Percentiles rank a stretch among this genome's conserved stretches.
Conservation (phyloP, 805 yeast species). For the Candida ficus region DNA sequence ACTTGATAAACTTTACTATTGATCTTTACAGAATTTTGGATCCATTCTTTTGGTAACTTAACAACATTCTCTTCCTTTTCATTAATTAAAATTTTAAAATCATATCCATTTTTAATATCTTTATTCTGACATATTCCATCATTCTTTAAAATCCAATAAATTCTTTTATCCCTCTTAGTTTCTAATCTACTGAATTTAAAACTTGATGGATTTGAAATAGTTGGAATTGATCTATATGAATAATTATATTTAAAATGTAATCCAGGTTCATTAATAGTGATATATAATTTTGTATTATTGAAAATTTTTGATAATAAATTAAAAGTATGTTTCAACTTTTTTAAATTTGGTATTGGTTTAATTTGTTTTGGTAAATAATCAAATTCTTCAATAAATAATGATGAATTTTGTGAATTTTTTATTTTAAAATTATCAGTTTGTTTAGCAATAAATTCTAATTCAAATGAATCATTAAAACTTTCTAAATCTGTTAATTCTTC, state of each 20-base stretch:
- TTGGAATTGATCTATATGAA: neutral
- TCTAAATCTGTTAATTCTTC: too few relatives aligned
- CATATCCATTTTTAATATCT: slow-evolving; percentile 2
- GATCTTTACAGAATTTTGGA: too few relatives aligned
- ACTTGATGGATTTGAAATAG: neutral
- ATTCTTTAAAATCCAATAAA: neutral
- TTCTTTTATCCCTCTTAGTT: neutral
- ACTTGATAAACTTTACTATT: too few relatives aligned
- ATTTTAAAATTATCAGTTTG: too few relatives aligned
- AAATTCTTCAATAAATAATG: neutral
- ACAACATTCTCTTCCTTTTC: neutral
- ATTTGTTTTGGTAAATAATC: neutral
- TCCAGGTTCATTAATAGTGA: neutral
- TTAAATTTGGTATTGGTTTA: too few relatives aligned
- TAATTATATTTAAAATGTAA: neutral
- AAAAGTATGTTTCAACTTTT: neutral
- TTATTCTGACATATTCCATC: slow-evolving; percentile 6
- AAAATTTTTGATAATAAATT: slow-evolving; percentile 1
- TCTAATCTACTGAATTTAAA: slow-evolving; percentile 3
- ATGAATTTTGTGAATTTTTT: too few relatives aligned
- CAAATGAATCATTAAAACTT: too few relatives aligned
- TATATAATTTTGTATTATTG: neutral
- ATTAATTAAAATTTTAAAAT: slow-evolving; percentile 1
- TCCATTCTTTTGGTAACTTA: slow-evolving; percentile 2
- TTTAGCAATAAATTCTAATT: neutral